phyloP scores from a whole-genome alignment of 352 stramenopile genomes.

The Globisporangium megalacanthum region DNA sequence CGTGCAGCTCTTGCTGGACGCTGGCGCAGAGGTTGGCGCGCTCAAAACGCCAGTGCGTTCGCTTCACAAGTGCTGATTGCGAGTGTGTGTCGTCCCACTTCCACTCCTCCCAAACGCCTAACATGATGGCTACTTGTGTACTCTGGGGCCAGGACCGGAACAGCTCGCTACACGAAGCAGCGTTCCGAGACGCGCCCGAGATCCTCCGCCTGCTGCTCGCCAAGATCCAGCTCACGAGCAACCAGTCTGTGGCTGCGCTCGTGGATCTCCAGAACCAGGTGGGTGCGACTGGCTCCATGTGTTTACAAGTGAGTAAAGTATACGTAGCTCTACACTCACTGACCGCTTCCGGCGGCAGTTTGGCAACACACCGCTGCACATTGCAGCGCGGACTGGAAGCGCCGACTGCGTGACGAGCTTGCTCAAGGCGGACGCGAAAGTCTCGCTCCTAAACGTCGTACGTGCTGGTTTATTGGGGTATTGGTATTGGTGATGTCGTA shows the following conservation, averaged over 20 bases:
- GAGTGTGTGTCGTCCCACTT: background rate
- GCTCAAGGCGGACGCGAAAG: slow-evolving; percentile 39
- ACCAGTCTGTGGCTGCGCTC: slow-evolving; percentile 26
- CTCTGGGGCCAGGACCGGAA: slow-evolving; percentile 51
- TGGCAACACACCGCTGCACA: slow-evolving; percentile 74
- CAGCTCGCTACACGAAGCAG: slow-evolving; percentile 66
- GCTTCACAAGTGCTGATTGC: background rate
- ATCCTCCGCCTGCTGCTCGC: slow-evolving; percentile 47
- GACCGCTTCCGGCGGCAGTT: slow-evolving; percentile 32
- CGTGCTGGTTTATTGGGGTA: background rate
- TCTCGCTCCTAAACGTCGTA: slow-evolving; percentile 51
- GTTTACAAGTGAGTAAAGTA: background rate
- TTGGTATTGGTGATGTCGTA: too few relatives aligned
- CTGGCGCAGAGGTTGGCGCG: slow-evolving; percentile 48
- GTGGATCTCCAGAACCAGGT: slow-evolving; percentile 59
- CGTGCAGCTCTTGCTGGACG: slow-evolving; percentile 48
- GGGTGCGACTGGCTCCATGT: slow-evolving; percentile 1
- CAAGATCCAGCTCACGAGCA: slow-evolving; percentile 42
- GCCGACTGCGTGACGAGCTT: slow-evolving; percentile 40
- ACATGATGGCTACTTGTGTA: background rate
- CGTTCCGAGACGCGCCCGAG: slow-evolving; percentile 39
- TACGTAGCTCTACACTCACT: too few relatives aligned
- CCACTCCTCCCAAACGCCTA: background rate
- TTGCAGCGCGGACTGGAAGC: slow-evolving; percentile 56
- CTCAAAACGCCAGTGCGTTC: slow-evolving; percentile 58